phyloP scores from a whole-genome alignment of 2,329 filamentous ascomycete genomes.

The Sclerotinia spermophila region DNA sequence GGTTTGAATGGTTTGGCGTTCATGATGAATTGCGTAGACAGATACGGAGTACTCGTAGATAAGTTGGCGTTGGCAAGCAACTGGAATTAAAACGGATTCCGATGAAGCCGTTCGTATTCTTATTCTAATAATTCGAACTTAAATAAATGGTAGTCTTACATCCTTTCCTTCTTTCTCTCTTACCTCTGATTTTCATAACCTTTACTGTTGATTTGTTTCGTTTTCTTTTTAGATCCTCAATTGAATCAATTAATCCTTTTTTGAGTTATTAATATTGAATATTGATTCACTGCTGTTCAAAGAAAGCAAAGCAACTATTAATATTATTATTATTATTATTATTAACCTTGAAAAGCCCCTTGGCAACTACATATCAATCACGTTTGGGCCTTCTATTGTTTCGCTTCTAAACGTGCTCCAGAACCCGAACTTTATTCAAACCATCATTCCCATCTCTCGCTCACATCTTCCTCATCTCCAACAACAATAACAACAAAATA shows the following conservation, averaged over 20 bases:
- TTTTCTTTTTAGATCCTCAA: not conserved
- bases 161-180: too few species aligned
- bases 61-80: not conserved
- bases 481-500: conserved; percentile 1
- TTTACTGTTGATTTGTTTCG: not conserved
- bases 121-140: not conserved
- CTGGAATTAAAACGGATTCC: conserved; percentile 15
- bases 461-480: conserved; percentile 4
- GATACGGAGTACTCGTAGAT: not conserved
- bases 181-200: not conserved
- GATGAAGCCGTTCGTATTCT: conserved; percentile 17
- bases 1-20: not conserved
- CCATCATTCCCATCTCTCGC: not conserved
- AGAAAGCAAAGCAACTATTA: not conserved
- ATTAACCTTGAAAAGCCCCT: conserved; percentile 9
- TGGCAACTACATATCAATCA: conserved; percentile 17
- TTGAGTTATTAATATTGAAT: not conserved
- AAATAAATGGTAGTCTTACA: not conserved
- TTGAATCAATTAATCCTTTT: not conserved
- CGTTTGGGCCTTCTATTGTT: conserved; percentile 17
- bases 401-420: conserved; percentile 16
- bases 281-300: not conserved
- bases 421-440: not conserved
- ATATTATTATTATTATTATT: not conserved
- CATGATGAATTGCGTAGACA: conserved; percentile 13